Conservation (phyloP, 2,329 filamentous ascomycete genomes). For the Xylariaceae sp. region DNA sequence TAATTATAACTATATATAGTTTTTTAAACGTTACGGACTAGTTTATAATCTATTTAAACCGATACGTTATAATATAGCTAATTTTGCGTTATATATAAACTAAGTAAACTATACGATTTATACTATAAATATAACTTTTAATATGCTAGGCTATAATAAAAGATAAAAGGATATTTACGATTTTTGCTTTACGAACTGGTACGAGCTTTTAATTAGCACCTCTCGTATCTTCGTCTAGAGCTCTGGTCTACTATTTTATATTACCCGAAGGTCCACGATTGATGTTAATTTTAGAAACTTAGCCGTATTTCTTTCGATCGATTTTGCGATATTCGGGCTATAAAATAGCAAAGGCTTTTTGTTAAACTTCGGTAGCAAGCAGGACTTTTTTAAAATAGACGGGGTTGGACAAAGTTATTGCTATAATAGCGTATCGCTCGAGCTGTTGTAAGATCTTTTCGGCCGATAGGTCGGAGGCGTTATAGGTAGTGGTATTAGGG, state of each 20-base stretch:
- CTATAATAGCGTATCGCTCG: background rate
- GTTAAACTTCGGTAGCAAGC: background rate
- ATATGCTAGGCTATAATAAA: background rate
- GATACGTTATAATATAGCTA: background rate
- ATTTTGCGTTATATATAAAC: background rate
- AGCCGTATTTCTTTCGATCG: too few species aligned
- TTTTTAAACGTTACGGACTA: background rate
- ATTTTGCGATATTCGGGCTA: too few species aligned
- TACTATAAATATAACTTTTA: background rate
- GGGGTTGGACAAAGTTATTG: background rate
- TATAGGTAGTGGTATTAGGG: too few species aligned
- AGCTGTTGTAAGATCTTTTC: background rate
- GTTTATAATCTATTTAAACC: background rate
- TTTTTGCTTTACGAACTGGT: background rate
- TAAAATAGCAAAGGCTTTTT: too few species aligned
- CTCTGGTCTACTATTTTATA: background rate
- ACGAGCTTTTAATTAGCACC: background rate
- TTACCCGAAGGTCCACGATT: background rate
- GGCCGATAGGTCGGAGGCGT: constrained; percentile 5
- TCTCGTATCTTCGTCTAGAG: too few species aligned
- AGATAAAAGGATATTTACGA: background rate
- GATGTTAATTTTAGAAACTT: background rate
- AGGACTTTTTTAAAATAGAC: background rate
- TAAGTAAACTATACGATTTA: background rate
- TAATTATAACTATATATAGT: background rate